Evolutionary conservation across 1,139 yeast species (phyloP).

Genomic region (Protomyces pachydermus): DNA sequence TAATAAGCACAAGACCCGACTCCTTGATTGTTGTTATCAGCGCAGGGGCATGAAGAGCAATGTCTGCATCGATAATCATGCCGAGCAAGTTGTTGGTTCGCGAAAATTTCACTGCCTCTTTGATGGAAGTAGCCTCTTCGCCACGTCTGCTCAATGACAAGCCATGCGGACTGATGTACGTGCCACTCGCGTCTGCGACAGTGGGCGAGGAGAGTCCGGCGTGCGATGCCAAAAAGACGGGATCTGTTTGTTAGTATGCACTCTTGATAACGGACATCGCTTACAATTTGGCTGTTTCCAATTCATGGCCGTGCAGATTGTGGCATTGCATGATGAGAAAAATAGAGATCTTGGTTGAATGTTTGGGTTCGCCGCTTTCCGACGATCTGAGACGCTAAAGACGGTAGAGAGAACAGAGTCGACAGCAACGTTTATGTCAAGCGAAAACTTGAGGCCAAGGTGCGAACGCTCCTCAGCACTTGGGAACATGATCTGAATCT

Average conservation of each 20-base stretch:
- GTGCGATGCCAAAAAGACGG: slow-evolving; percentile 25
- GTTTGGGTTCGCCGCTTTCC: neutral
- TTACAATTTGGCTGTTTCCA: slow-evolving; percentile 99
- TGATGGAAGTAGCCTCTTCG: slow-evolving; percentile 50
- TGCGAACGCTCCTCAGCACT: slow-evolving; percentile 58
- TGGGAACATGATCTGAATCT: slow-evolving; percentile 77
- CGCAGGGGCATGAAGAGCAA: slow-evolving; percentile 58
- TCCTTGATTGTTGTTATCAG: slow-evolving; percentile 70
- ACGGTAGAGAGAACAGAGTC: slow-evolving; percentile 67
- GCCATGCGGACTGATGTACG: slow-evolving; percentile 39
- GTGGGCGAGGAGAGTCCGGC: slow-evolving; percentile 26
- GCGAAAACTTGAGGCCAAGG: slow-evolving; percentile 44
- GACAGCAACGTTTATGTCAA: slow-evolving; percentile 63
- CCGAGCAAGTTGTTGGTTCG: slow-evolving; percentile 79
- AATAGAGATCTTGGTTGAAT: slow-evolving; percentile 44
- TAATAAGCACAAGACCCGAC: slow-evolving; percentile 76
- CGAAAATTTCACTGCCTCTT: slow-evolving; percentile 67
- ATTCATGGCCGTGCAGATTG: slow-evolving; percentile 83
- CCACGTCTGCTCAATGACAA: slow-evolving; percentile 40
- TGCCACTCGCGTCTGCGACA: slow-evolving; percentile 33
- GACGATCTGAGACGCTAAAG: slow-evolving; percentile 59
- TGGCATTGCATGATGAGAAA: slow-evolving; percentile 79
- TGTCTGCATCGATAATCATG: slow-evolving; percentile 43
- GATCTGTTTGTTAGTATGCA: slow-evolving; percentile 28
- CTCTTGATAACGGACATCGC: slow-evolving; percentile 39